Evolutionary conservation across 306 rosid species (phyloP), one percentile per base, ranked within the genome.

Genomic region (Glycine latifolia): DNA sequence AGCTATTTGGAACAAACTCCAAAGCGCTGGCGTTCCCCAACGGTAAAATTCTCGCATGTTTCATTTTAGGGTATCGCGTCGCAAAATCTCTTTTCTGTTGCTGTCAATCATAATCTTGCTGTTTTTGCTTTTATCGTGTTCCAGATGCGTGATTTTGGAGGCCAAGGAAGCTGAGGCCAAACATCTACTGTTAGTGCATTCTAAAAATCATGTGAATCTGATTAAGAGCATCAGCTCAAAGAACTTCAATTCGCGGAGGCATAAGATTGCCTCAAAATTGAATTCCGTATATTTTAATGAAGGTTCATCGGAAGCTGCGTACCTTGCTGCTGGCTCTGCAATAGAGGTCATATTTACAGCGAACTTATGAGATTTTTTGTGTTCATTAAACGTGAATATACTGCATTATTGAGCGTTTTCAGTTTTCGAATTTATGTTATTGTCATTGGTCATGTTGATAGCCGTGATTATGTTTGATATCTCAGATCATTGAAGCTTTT

Each of bases 271-370:
- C 0, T 62, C 86, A 0, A 85, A 80, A 20, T 86, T 85, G 7
- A 52, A 83, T 78, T 95, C 99, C 13, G 89, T 95, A 67, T 95
- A 93, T 65, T 92, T 95, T 43, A 95, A 95, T 35, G 87, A 87
- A 63, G 98, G 96, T 37, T 93, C 99, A 17, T 89, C 99, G 0
- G 90, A 93, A 91, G 83, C 98, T 78, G 98, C 98, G 9, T 95
- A 83, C 87, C 97, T 95, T 75, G 96, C 99, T 60, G 97, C 91
- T 10, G 99, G 99, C 58, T 89, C 94, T 70, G 92, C 92, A 26
- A 39, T 93, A 0, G 90, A 95, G 90, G 99, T 95, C 79, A 82
- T 81, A 9, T 31, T 46, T 63, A 17, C 58, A 2, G 13, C 53
- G 20, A 50, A 15, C 6, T 55, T 43, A 7, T 50, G 46, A 54